Base-by-base conservation (phyloP, 768 basidiomycete species). In the Boletales sp. region DNA sequence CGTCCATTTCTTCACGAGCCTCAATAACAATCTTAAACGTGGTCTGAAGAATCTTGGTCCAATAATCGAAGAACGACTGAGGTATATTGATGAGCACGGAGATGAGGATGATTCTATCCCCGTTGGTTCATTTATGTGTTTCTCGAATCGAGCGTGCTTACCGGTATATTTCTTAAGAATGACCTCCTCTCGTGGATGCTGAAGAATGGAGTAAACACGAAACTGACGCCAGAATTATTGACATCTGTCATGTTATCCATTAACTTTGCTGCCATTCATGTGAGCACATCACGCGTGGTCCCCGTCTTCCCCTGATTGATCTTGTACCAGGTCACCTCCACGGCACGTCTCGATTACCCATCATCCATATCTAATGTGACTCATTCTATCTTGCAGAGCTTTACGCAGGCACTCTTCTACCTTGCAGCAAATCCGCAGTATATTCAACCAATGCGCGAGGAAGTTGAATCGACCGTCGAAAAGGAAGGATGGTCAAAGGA, bases 181-280 rank as follows among this genome's bases (percentile, higher is more conserved):
- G 72, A 74, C 47, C 43, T 72, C 38, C 34, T 73, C 5, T 52
- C 60, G 8, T 72, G 71, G 69, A 18, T 69, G 17, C 57, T 71
- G n/a, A 62, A 67, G 8, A 59, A 53, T 8, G 67, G 58, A 2
- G 24, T 43, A 4, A 50, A 55, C 29, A 19, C 50, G 19, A 48
- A 65, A 27, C 15, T 39, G n/a, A 50, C 62, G 0, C 31, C 47
- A 2, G 36, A 56, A 38, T 27, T 69, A 61, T 48, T 72, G 55
- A 49, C 54, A 19, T 14, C 32, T 5, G 40, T 45, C 2, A 17
- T 63, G 1, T 34, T 63, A 30, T 5, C 14, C 11, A 21, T 56
- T 37, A 59, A 59, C 14, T 47, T 57, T 31, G 61, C 60, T 5
- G 59, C 60, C 0, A 45, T 63, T 24, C 56, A 61, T 42, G 67